Base-by-base conservation (phyloP, 2,329 filamentous ascomycete species). In the Claviceps fusiformis region DNA sequence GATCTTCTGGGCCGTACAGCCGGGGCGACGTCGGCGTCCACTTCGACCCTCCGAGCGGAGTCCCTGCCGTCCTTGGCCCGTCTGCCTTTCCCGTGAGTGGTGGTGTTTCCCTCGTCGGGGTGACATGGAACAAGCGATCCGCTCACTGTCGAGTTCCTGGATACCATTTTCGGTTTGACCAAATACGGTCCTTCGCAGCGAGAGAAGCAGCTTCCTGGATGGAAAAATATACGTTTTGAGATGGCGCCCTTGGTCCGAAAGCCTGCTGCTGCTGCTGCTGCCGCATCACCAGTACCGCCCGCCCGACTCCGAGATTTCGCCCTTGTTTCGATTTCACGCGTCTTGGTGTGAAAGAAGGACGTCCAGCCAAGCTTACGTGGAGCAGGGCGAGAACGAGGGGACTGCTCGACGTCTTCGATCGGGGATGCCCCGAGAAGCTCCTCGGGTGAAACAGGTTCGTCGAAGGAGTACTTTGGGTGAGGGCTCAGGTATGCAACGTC, bases 301-400 rank as follows among this genome's bases (percentile, higher is more conserved):
- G 65, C 57, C 45, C 65, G 64, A 55, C 59, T 57, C 27, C 56
- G 50, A 33, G 61, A 56, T 19, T 59, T 57, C 50, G 57, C 49
- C 37, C 61, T 61, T 48, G 60, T 56, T 44, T 59, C 58, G 29
- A 62, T 57, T n/a, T 55, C 62, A 33, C 66, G 49, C 65, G 71
- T 64, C 55, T 63, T 65, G 9, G 70, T 67, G 62, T 82, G 79
- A 62, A 82, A 81, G 61, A 79, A 82, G 0, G 80, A 82, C n/a
- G 71, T 71, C 79, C 79, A 82, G 59, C 60, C 60, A 56, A 59
- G 48, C 10, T 57, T 59, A 13, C 47, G 45, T 13, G 44, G 27
- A 10, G 54, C 48, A 43, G 46, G 44, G 45, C 48, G 29, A 17
- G 33, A 46, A 37, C 59, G 55, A 48, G 51, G 55, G 35, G 58